A percentile compares a stretch with the other conserved stretches of the same genome.
Conservation (phyloP, 176 grass and related monocot species). For the Secale cereale region DNA sequence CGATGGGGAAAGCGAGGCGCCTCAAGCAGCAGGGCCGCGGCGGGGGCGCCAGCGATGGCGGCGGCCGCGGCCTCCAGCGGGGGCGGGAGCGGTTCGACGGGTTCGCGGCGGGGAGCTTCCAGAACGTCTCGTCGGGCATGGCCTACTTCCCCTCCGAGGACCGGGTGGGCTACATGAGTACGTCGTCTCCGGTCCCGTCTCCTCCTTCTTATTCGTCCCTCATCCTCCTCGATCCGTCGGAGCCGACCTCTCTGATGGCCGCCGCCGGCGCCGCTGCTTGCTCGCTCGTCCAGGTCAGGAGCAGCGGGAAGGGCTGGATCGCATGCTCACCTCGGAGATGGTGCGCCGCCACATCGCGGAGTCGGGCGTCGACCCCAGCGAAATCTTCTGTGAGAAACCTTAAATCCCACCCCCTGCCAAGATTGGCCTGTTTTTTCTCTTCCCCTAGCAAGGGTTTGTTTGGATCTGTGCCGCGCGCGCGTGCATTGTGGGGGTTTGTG, state of each 20-base stretch:
- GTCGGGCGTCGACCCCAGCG: background rate
- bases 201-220: background rate
- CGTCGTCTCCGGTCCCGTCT: background rate
- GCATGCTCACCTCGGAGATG: background rate
- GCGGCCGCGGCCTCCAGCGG: background rate
- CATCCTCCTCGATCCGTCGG: background rate
- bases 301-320: background rate
- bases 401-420: background rate
- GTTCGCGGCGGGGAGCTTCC: background rate
- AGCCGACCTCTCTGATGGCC: background rate
- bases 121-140: constrained; percentile 5
- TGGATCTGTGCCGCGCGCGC: background rate
- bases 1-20: background rate
- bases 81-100: background rate
- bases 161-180: constrained; percentile 3
- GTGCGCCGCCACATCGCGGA: background rate
- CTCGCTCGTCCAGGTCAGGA: background rate
- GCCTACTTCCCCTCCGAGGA: background rate
- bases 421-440: background rate
- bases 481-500: background rate
- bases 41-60: background rate
- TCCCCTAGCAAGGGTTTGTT: too few relatives aligned
- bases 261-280: background rate
- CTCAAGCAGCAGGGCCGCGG: background rate
- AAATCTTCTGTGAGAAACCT: background rate